A percentile compares a stretch with the other conserved stretches of the same genome.
Conservation (phyloP, 2,329 filamentous ascomycete genomes). For the Colletotrichum sp. region DNA sequence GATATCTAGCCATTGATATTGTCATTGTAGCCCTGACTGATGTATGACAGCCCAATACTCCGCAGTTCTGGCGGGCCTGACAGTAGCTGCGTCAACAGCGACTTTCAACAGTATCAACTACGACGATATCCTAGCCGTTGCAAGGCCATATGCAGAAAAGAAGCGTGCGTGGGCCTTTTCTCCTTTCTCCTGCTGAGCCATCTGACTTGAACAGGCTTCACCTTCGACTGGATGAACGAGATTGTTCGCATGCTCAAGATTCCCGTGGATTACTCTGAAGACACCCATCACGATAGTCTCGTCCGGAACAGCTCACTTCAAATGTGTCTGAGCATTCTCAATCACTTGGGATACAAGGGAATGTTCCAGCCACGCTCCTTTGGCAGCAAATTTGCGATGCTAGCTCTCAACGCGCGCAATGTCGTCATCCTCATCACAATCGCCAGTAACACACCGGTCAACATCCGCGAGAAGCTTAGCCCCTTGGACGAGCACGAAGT, state of each 20-base stretch:
- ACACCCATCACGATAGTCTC: constrained; percentile 73
- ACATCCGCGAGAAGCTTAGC: constrained; percentile 59
- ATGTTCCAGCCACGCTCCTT: constrained; percentile 67
- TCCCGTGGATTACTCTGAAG: constrained; percentile 82
- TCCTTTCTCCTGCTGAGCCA: background rate
- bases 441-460: constrained; percentile 60
- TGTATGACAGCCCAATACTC: constrained; percentile 52
- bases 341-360: constrained; percentile 76
- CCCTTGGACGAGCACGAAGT: constrained; percentile 75
- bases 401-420: constrained; percentile 77
- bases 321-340: constrained; percentile 78
- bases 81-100: constrained; percentile 53
- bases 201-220: constrained; percentile 52
- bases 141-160: constrained; percentile 53
- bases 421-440: constrained; percentile 70
- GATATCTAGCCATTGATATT: constrained; percentile 15
- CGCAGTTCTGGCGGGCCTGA: constrained; percentile 67
- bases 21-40: constrained; percentile 11
- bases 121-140: constrained; percentile 76
- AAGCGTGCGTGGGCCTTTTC: constrained; percentile 32
- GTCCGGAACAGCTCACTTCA: constrained; percentile 77
- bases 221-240: constrained; percentile 68
- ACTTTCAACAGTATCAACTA: constrained; percentile 56
- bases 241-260: constrained; percentile 74
- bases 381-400: constrained; percentile 75